Percentiles rank a stretch among this genome's conserved stretches.
Evolutionary conservation across 139 green algal genomes (phyloP).

Genomic region (Edaphochlamys debaryana): DNA sequence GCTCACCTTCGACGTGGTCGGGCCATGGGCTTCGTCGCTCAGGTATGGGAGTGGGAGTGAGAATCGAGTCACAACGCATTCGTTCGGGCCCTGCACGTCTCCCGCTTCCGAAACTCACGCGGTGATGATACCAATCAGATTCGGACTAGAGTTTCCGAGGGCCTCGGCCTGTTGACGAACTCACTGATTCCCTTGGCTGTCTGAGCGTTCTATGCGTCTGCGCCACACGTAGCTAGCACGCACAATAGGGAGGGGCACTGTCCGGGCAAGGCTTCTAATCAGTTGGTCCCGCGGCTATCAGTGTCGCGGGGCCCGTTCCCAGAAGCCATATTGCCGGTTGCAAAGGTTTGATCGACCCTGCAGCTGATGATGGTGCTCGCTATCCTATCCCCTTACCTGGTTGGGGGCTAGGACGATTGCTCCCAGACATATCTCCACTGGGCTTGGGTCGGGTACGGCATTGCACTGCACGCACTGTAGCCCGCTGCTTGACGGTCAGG

Average conservation of each 20-base stretch:
- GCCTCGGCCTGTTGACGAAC: conserved; percentile 66
- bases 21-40: too few relatives aligned
- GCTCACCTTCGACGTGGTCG: too few relatives aligned
- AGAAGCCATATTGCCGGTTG: conserved; percentile 48
- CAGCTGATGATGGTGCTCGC: conserved; percentile 42
- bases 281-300: conserved; percentile 72
- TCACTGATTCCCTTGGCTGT: conserved; percentile 85
- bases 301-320: conserved; percentile 51
- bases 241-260: background rate
- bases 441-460: too few relatives aligned
- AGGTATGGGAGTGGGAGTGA: too few relatives aligned
- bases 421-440: conserved; percentile 39
- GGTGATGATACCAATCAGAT: conserved; percentile 71
- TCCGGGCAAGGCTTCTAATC: conserved; percentile 66
- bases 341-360: conserved; percentile 36
- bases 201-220: conserved; percentile 77
- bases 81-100: too few relatives aligned
- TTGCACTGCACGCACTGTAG: background rate
- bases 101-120: too few relatives aligned
- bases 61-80: too few relatives aligned
- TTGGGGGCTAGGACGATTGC: conserved; percentile 51
- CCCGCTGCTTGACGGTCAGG: conserved; percentile 43
- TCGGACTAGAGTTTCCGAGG: conserved; percentile 91
- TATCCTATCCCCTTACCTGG: conserved; percentile 35
- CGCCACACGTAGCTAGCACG: too few relatives aligned